Evolutionary conservation across 2,329 filamentous ascomycete species (phyloP).

Genomic region (Tothia fuscella): DNA sequence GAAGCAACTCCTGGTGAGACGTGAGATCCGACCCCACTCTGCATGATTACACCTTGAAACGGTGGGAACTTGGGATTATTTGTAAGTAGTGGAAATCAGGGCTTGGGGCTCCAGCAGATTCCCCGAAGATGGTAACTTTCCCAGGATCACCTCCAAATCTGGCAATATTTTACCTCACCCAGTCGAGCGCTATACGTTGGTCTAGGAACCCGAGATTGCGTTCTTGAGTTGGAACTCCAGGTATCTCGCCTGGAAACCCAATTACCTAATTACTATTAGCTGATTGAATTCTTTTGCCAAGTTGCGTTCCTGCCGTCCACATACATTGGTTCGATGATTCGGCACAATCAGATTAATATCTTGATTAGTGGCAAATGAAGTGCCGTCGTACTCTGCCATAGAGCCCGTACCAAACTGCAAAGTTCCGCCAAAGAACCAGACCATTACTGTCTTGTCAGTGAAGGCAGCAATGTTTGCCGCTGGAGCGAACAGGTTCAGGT

Average conservation of each 20-base stretch:
- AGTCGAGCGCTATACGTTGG: conserved; percentile 25
- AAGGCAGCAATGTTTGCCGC: not conserved
- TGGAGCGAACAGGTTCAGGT: conserved; percentile 7
- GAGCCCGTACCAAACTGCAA: conserved; percentile 18
- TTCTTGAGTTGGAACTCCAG: conserved; percentile 21
- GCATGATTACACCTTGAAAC: conserved; percentile 23
- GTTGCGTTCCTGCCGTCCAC: not conserved
- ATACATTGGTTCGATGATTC: conserved; percentile 22
- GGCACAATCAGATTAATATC: conserved; percentile 25
- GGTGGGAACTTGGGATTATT: conserved; percentile 19
- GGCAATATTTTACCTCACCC: conserved; percentile 26
- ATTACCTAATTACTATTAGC: conserved; percentile 23
- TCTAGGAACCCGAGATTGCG: conserved; percentile 27
- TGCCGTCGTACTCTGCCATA: conserved; percentile 23
- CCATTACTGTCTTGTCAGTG: conserved; percentile 7
- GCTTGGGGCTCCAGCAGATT: conserved; percentile 22
- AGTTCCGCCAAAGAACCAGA: conserved; percentile 9
- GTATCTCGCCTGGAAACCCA: conserved; percentile 13
- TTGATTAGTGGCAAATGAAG: conserved; percentile 25
- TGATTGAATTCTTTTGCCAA: not conserved
- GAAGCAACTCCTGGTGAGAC: not conserved
- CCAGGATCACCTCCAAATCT: conserved; percentile 25
- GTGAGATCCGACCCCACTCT: conserved; percentile 17
- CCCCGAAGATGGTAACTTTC: conserved; percentile 20
- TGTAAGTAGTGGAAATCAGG: conserved; percentile 22